A percentile compares a stretch with the other conserved stretches of the same genome.
Conservation (phyloP, 2,329 filamentous ascomycete genomes). For the Trichoderma cornu-damae region DNA sequence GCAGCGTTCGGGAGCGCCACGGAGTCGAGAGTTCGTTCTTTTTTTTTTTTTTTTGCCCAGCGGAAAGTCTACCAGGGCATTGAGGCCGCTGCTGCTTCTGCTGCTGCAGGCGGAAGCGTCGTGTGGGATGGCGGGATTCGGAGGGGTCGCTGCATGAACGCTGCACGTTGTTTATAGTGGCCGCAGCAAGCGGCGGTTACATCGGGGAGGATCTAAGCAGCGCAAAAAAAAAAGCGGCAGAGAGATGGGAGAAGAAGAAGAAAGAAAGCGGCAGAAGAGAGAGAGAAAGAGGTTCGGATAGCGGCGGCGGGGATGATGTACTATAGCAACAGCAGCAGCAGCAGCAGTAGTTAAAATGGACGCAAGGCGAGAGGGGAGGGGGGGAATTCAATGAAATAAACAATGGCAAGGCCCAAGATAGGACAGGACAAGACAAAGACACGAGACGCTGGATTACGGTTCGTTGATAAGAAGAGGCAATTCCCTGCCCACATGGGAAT, state of each 20-base stretch:
- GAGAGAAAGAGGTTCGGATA: not conserved
- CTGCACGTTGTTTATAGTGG: slow-evolving; percentile 13
- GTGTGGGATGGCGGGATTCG: slow-evolving; percentile 8
- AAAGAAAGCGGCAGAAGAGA: not conserved
- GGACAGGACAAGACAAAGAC: no score
- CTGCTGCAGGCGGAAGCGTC: slow-evolving; percentile 5
- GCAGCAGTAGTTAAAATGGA: not conserved
- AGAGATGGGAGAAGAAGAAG: not conserved
- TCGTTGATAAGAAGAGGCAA: no score
- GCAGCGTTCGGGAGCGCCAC: not conserved
- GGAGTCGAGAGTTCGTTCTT: no score
- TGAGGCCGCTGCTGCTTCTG: slow-evolving; percentile 10
- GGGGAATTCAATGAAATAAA: no score
- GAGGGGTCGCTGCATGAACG: slow-evolving; percentile 20
- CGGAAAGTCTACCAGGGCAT: slow-evolving; percentile 14
- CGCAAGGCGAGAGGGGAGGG: not conserved
- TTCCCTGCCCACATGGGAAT: no score
- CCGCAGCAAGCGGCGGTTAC: slow-evolving; percentile 11
- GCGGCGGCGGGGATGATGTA: no score
- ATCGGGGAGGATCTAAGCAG: not conserved
- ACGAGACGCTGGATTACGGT: no score
- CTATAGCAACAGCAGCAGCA: no score
- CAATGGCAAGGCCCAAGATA: no score
- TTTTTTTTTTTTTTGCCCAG: no score
- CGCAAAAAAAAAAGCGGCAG: not conserved